Evolutionary conservation across 169 alveolate species (phyloP).

Genomic region (Plasmodium inui): DNA sequence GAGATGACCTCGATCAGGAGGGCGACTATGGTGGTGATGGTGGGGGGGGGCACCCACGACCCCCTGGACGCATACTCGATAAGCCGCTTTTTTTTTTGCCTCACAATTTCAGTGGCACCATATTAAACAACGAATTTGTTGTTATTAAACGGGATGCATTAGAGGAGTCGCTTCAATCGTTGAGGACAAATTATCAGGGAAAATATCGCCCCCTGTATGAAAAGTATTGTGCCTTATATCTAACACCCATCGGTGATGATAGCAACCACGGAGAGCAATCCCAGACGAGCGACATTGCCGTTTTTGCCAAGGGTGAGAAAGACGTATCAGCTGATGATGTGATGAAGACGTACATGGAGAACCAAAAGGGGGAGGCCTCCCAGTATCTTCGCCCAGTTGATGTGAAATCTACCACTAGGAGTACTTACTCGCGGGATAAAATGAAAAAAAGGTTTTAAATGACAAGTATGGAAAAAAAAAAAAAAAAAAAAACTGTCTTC

Average conservation of each 20-base stretch:
- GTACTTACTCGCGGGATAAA: not conserved
- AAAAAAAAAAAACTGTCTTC: not conserved
- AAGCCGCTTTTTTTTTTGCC: constrained; percentile 62
- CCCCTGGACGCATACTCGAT: not conserved
- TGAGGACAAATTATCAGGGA: constrained; percentile 6
- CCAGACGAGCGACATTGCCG: not conserved
- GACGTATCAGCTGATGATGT: not conserved
- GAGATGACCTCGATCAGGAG: not conserved
- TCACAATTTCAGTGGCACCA: constrained; percentile 55
- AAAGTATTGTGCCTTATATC: constrained; percentile 24
- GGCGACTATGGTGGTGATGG: not conserved
- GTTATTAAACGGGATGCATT: constrained; percentile 21
- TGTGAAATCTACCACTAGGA: not conserved
- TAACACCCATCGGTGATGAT: not conserved
- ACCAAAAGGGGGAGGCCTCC: constrained; percentile 12
- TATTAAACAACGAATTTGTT: constrained; percentile 38
- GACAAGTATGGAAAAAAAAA: not conserved
- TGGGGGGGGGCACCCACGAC: not conserved
- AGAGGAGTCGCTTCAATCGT: constrained; percentile 19
- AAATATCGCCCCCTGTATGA: constrained; percentile 31
- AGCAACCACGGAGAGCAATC: not conserved
- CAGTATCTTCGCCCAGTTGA: constrained; percentile 1
- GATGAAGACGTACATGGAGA: constrained; percentile 2
- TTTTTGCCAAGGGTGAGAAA: not conserved
- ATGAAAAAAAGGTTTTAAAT: constrained; percentile 21